Evolutionary conservation across 345 rosid species (phyloP).

Genomic region (Fremontodendron californicum): DNA sequence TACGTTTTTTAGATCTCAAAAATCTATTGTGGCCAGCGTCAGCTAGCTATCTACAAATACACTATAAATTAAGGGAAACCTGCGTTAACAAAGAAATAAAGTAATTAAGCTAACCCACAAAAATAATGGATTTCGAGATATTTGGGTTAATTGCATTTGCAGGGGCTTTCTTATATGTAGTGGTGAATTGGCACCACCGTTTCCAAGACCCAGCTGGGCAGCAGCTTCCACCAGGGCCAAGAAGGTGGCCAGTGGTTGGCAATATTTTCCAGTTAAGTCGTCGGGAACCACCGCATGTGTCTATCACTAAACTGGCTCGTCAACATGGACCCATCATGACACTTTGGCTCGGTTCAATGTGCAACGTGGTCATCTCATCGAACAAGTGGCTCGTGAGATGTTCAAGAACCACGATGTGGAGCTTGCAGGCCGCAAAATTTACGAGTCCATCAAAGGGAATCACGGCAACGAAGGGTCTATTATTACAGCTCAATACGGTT

Average conservation of each 20-base stretch:
- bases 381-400: slow-evolving; percentile 56
- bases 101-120: not conserved
- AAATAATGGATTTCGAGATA: slow-evolving; percentile 32
- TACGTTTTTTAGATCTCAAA: not conserved
- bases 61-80: not conserved
- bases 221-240: slow-evolving; percentile 70
- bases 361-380: slow-evolving; percentile 64
- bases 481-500: slow-evolving; percentile 73
- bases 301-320: slow-evolving; percentile 41
- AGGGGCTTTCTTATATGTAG: slow-evolving; percentile 34
- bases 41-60: not conserved
- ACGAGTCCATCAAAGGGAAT: slow-evolving; percentile 70
- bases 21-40: not conserved
- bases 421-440: slow-evolving; percentile 71
- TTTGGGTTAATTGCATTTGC: slow-evolving; percentile 21
- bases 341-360: slow-evolving; percentile 69
- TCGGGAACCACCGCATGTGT: slow-evolving; percentile 45
- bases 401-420: slow-evolving; percentile 66
- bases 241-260: too few species aligned
- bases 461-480: slow-evolving; percentile 54
- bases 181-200: slow-evolving; percentile 32
- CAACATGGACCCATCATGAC: slow-evolving; percentile 71
- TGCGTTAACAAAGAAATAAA: not conserved
- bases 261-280: too few species aligned
- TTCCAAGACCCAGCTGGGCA: slow-evolving; percentile 17